phyloP scores from a whole-genome alignment of 2,329 filamentous ascomycete genomes.

The Cladophialophora psammophila region DNA sequence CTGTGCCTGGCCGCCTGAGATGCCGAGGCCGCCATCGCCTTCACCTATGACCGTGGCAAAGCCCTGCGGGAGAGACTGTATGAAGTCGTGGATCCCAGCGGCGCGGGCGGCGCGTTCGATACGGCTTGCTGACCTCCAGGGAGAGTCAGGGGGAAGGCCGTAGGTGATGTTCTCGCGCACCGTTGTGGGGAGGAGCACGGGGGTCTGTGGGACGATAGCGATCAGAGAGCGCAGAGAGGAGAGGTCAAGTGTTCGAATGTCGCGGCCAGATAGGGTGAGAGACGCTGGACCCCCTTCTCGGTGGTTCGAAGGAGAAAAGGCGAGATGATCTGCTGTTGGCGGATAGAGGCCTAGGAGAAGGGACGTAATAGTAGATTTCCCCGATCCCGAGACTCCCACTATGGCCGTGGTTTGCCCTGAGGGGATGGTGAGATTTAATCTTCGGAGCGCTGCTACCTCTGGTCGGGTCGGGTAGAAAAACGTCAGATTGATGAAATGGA shows the following conservation, averaged over 20 bases:
- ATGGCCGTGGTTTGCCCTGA: slow-evolving; percentile 74
- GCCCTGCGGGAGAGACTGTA: slow-evolving; percentile 72
- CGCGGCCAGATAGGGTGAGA: slow-evolving; percentile 64
- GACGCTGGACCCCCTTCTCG: slow-evolving; percentile 44
- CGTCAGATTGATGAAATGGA: slow-evolving; percentile 67
- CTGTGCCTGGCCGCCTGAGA: slow-evolving; percentile 86
- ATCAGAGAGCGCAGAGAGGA: slow-evolving; percentile 66
- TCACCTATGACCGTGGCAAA: slow-evolving; percentile 75
- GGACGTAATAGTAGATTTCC: slow-evolving; percentile 83
- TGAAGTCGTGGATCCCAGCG: slow-evolving; percentile 75
- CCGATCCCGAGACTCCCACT: slow-evolving; percentile 84
- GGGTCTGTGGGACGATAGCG: slow-evolving; percentile 67
- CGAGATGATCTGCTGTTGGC: slow-evolving; percentile 39
- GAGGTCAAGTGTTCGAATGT: slow-evolving; percentile 67
- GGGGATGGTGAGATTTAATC: slow-evolving; percentile 71
- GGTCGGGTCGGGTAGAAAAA: slow-evolving; percentile 75
- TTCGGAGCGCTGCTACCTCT: slow-evolving; percentile 62
- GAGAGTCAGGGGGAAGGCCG: slow-evolving; percentile 67
- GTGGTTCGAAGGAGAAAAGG: slow-evolving; percentile 5
- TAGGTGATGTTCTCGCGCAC: slow-evolving; percentile 71
- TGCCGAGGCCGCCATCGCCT: slow-evolving; percentile 69
- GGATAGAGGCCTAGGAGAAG: slow-evolving; percentile 77
- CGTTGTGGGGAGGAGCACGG: slow-evolving; percentile 64
- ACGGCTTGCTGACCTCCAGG: slow-evolving; percentile 53
- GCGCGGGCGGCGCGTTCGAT: slow-evolving; percentile 63